A percentile compares a stretch with the other conserved stretches of the same genome.
Evolutionary conservation across 139 green algal species (phyloP).

Genomic region (Coelastrella sp.): DNA sequence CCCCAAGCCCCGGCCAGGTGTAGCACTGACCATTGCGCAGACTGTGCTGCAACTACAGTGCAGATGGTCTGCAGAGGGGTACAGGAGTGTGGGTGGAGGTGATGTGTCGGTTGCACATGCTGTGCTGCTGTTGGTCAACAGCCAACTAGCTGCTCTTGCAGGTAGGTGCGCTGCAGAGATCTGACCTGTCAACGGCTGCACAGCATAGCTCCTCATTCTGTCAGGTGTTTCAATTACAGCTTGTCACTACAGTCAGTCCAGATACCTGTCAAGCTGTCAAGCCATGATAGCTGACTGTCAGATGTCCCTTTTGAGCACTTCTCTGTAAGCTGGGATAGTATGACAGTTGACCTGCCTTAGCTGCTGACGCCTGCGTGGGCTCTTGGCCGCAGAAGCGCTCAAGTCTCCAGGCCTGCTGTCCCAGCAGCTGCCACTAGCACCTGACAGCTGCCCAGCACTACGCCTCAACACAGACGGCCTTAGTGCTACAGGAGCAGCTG

Average conservation of each 20-base stretch:
- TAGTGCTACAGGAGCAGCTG: neutral
- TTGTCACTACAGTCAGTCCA: no score
- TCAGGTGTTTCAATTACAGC: neutral
- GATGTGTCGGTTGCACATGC: neutral
- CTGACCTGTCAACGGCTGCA: neutral
- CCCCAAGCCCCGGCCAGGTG: neutral
- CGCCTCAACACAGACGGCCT: neutral
- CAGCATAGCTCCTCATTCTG: neutral
- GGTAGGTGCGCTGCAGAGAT: neutral
- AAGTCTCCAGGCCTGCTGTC: neutral
- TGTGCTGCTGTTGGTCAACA: slow-evolving; percentile 38
- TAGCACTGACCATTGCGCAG: neutral
- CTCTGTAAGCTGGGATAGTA: neutral
- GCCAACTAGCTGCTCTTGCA: slow-evolving; percentile 19
- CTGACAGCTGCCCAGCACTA: neutral
- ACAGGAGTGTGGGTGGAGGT: neutral
- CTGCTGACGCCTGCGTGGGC: neutral
- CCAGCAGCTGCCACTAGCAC: slow-evolving; percentile 30
- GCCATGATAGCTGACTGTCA: no score
- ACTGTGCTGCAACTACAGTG: slow-evolving; percentile 36
- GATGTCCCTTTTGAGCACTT: neutral
- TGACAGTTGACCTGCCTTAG: neutral
- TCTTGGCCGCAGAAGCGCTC: neutral
- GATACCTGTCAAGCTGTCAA: no score
- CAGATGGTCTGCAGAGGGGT: neutral